Percentiles rank a stretch among this genome's conserved stretches.
Conservation (phyloP, 768 basidiomycete genomes). For the Lactifluus volemus region DNA sequence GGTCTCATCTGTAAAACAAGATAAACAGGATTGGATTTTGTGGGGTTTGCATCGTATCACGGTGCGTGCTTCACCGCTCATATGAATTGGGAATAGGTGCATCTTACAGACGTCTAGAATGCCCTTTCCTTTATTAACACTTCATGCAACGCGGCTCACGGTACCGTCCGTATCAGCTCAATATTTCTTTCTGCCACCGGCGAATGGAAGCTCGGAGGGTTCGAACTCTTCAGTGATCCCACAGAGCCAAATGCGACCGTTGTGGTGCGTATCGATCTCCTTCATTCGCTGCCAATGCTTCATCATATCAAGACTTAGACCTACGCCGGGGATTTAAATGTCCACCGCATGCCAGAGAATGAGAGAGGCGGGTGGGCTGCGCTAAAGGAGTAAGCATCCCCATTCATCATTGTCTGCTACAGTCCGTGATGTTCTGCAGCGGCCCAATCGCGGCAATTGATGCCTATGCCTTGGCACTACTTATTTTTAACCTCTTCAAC, state of each 20-base stretch:
- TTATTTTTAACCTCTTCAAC: conserved; percentile 85
- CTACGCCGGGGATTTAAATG: conserved; percentile 53
- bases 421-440: conserved; percentile 34
- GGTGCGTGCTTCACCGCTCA: conserved; percentile 38
- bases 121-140: conserved; percentile 89
- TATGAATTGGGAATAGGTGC: background rate
- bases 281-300: conserved; percentile 1
- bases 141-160: conserved; percentile 73
- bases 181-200: conserved; percentile 90
- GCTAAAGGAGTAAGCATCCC: conserved; percentile 63
- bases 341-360: conserved; percentile 75
- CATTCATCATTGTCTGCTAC: background rate
- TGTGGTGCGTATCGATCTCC: conserved; percentile 51
- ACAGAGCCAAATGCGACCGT: conserved; percentile 71
- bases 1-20: conserved; percentile 44
- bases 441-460: conserved; percentile 60
- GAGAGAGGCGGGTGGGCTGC: conserved; percentile 78
- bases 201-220: conserved; percentile 95
- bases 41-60: conserved; percentile 92
- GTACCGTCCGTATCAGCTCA: conserved; percentile 61
- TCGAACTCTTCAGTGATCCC: conserved; percentile 79
- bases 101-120: conserved; percentile 39
- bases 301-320: conserved; percentile 37
- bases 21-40: conserved; percentile 78
- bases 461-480: conserved; percentile 79